Evolutionary conservation across 1,284 basidiomycete species (phyloP), one percentile per base, ranked within the genome.

Genomic region (Anthracocystis panici-leucophaei): DNA sequence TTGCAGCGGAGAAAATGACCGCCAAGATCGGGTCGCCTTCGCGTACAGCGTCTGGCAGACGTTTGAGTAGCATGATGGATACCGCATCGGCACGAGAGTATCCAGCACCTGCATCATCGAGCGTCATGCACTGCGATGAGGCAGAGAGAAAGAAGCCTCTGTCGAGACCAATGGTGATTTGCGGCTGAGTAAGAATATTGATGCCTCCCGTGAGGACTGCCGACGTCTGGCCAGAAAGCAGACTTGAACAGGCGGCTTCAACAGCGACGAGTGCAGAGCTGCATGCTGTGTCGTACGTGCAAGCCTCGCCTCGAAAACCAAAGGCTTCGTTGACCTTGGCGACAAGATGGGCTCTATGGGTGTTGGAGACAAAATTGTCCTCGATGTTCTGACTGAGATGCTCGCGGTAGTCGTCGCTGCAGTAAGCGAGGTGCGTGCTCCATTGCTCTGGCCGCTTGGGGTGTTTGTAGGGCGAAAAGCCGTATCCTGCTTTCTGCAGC

Each of bases 141-240:
- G 63, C 35, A n/a, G 66, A 71, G 8, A 79, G 74, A 57, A 79
- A 79, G 60, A 74, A 74, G 35, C 70, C 77, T 54, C 74, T 53
- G 53, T 79, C 77, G 9, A 79, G 60, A 2, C 77, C 77, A 40
- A 79, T 70, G 18, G 68, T 74, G 51, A 79, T 77, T 44, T 79
- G 74, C 29, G 77, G 77, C 54, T 77, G 74, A 1, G 70, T 77
- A 21, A 79, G 64, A 27, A 79, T 63, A 42, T 74, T 77, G 74
- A 79, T 57, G 16, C 77, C 77, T 6, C 77, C 77, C 2, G 74
- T 67, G n/a, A 79, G 46, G 5, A 51, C 77, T 2, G 59, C 61
- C 10, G 55, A 54, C 4, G 61, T 65, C 31, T 73, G 58, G 5
- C 70, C 66, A 6, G 60, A 31, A 1, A 67, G 57, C 20, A 78